Evolutionary conservation across 2,329 filamentous ascomycete genomes (phyloP).

Genomic region (Coniosporium tulheliwenetii): DNA sequence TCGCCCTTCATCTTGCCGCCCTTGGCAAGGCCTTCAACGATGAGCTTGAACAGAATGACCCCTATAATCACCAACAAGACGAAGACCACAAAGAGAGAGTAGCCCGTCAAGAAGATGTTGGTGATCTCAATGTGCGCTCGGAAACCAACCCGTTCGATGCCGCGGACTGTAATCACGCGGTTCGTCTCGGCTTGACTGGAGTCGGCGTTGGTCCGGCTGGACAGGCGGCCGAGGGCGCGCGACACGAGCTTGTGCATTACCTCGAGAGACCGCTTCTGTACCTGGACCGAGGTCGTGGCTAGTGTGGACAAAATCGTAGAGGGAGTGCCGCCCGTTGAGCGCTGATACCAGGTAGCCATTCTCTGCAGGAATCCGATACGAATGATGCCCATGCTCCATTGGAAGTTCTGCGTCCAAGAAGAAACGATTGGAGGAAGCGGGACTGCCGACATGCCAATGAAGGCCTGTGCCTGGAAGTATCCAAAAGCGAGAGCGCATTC

Average conservation of each 20-base stretch:
- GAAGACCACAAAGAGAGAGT: conserved; percentile 79
- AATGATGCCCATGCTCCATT: conserved; percentile 97
- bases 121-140: conserved; percentile 69
- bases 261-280: conserved; percentile 51
- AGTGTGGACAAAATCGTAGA: conserved; percentile 64
- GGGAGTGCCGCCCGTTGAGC: conserved; percentile 75
- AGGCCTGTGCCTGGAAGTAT: conserved; percentile 89
- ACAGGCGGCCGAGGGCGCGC: conserved; percentile 28
- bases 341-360: conserved; percentile 91
- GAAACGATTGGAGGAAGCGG: conserved; percentile 73
- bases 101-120: conserved; percentile 84
- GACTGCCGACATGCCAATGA: conserved; percentile 73
- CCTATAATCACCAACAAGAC: conserved; percentile 57
- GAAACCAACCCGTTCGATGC: conserved; percentile 84
- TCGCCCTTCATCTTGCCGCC: conserved; percentile 66
- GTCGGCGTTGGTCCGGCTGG: conserved; percentile 8
- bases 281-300: conserved; percentile 62
- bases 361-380: conserved; percentile 71
- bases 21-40: conserved; percentile 62
- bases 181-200: conserved; percentile 15
- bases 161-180: conserved; percentile 37
- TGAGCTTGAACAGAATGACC: conserved; percentile 65
- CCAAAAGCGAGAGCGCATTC: conserved; percentile 81
- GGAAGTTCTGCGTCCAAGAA: conserved; percentile 93
- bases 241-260: conserved; percentile 31